Base-by-base conservation (phyloP, 2,329 filamentous ascomycete species). In the Penicillium hordei region DNA sequence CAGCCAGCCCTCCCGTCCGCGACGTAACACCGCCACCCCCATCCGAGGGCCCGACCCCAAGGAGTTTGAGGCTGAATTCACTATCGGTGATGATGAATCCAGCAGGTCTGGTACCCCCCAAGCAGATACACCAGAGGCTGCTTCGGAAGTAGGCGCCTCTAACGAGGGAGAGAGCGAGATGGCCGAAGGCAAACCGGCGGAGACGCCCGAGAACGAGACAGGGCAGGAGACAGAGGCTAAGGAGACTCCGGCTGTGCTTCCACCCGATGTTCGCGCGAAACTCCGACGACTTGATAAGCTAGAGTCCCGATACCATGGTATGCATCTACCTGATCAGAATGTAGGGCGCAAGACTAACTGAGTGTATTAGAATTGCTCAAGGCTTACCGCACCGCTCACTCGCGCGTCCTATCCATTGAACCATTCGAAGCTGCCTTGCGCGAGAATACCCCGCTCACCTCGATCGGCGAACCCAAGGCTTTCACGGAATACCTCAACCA, bases 401-500 rank as follows among this genome's bases (percentile, higher is more conserved):
- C 90, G 57, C 87, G 92, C 51, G 91, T 93, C 42, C 86, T 89
- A 13, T 86, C 89, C 3, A 95, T 97, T 68, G 94, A 97, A 70
- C 89, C 91, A 0, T 99, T 99, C 72, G 94, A 99, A 76, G 88
- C 90, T 54, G 88, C 89, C 0, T 82, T 99, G 8, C 90, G 91
- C 67, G 94, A 99, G 72, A 90, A 96, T 67, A 99, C 94, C 0
- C 93, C 94, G 2, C 79, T 97, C 36, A 90, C 90, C 5, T 93
- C 91, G 17, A 96, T 99, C 66, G 83, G 82, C 65, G 94, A 99
- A 59, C 91, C 93, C 0, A 85, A 86, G 52, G 89, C 92, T 2
- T 81, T 99, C 34, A 84, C 92, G 7, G 93, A 97, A 75, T 99
- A 97, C 69, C 81, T 99, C 29, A 91, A 89, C 65, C 91, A 97